Percentiles rank a stretch among this genome's conserved stretches.
phyloP scores from a whole-genome alignment of 164 flowering plant genomes.

The Cinnamomum micranthum region DNA sequence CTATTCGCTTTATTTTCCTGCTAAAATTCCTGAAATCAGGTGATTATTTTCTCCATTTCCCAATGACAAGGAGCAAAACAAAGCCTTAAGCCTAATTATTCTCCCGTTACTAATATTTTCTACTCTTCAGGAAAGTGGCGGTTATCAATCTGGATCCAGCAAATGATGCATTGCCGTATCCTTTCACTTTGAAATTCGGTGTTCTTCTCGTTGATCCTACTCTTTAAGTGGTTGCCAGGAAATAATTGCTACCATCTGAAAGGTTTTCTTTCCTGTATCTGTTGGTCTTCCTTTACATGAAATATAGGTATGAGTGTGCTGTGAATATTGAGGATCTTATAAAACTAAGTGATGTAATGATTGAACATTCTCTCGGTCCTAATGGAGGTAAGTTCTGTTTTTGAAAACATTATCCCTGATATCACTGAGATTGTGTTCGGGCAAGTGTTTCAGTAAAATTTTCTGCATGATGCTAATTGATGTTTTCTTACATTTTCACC shows the following conservation, averaged over 20 bases:
- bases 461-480: not conserved
- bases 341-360: conserved; percentile 87
- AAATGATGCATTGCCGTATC: conserved; percentile 92
- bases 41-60: not conserved
- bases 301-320: conserved; percentile 75
- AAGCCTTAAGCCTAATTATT: not conserved
- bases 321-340: conserved; percentile 85
- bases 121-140: conserved; percentile 79
- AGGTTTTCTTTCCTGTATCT: not conserved
- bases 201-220: conserved; percentile 1
- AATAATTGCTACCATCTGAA: too few relatives aligned
- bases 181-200: conserved; percentile 13
- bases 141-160: conserved; percentile 97
- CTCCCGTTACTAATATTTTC: not conserved
- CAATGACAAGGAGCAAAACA: not conserved
- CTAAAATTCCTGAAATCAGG: not conserved
- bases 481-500: conserved; percentile 8
- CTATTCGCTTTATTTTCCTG: not conserved
- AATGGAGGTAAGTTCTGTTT: conserved; percentile 68
- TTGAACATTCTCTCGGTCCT: conserved; percentile 91
- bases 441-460: not conserved
- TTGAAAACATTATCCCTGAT: not conserved
- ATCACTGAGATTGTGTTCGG: not conserved
- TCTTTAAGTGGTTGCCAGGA: not conserved
- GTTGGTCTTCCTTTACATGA: conserved; percentile 29